A percentile compares a stretch with the other conserved stretches of the same genome.
Conservation (phyloP, 2,329 filamentous ascomycete genomes). For the Fusarium papillatum region DNA sequence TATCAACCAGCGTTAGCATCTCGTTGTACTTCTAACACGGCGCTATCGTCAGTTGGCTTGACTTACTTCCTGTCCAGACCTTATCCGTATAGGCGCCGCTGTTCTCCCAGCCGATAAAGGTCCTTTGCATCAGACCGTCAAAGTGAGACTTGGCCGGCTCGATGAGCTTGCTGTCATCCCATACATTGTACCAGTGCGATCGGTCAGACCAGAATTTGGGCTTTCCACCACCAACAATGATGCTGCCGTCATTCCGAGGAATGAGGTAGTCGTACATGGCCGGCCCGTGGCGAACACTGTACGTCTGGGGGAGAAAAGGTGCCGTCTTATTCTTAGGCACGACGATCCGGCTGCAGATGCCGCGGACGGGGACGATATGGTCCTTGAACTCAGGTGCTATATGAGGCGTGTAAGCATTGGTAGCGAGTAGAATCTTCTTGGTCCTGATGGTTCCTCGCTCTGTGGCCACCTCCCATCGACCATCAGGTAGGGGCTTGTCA, state of each 20-base stretch:
- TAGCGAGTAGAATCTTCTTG: not conserved
- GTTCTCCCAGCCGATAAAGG: not conserved
- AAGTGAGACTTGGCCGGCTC: not conserved
- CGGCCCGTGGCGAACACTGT: not conserved
- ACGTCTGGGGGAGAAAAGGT: not conserved
- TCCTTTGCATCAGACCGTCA: not conserved
- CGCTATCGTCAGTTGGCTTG: not conserved
- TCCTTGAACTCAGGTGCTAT: not conserved
- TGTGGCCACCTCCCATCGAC: not conserved
- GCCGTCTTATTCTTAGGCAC: not conserved
- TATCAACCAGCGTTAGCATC: not conserved
- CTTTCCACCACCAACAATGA: not conserved
- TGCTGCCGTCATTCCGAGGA: not conserved
- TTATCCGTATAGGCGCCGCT: not conserved
- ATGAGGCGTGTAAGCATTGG: not conserved
- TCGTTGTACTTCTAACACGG: not conserved
- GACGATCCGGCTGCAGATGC: not conserved
- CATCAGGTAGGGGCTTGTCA: not conserved
- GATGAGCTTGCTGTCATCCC: not conserved
- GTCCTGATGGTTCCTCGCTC: not conserved
- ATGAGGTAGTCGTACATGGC: not conserved
- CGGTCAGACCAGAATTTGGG: not conserved
- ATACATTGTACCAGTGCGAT: not conserved
- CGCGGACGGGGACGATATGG: not conserved
- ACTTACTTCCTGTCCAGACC: not conserved